phyloP scores from a whole-genome alignment of 208 protist species.

The Acanthamoeba triangularis region DNA sequence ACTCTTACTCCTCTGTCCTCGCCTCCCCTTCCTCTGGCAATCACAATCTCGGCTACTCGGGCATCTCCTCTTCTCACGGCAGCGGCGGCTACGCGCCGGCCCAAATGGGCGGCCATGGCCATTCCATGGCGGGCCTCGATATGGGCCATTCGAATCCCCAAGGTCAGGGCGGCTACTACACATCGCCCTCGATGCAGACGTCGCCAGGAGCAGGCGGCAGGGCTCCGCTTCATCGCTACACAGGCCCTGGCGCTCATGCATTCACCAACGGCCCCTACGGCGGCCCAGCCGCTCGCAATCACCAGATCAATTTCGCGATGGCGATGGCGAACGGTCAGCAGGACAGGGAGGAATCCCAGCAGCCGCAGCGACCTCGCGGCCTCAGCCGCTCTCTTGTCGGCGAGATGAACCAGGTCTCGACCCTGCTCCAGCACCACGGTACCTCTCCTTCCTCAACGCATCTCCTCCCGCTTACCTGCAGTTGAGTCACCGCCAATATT shows the following conservation, averaged over 20 bases:
- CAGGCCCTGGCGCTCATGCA: background rate
- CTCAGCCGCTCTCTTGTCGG: background rate
- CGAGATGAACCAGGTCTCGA: conserved; percentile 50
- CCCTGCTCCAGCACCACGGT: background rate
- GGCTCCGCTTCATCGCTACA: conserved; percentile 32
- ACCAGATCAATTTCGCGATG: conserved; percentile 21
- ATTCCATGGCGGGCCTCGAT: background rate
- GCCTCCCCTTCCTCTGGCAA: conserved; percentile 8
- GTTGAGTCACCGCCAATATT: no score
- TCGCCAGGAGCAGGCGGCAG: conserved; percentile 32
- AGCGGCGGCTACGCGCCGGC: background rate
- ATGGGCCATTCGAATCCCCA: background rate
- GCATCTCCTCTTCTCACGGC: background rate
- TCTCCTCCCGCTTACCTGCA: background rate
- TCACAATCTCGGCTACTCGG: background rate
- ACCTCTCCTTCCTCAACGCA: background rate
- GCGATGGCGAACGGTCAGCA: conserved; percentile 11
- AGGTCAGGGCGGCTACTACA: conserved; percentile 25
- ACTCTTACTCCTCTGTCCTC: conserved; percentile 38
- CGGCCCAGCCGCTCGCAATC: background rate
- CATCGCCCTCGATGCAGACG: conserved; percentile 16
- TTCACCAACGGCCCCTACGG: background rate
- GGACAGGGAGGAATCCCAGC: background rate
- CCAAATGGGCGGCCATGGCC: conserved; percentile 1
- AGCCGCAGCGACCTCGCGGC: background rate